A percentile compares a stretch with the other conserved stretches of the same genome.
Evolutionary conservation across 179 eudicot species (phyloP).

Genomic region (Camellia oleifera): DNA sequence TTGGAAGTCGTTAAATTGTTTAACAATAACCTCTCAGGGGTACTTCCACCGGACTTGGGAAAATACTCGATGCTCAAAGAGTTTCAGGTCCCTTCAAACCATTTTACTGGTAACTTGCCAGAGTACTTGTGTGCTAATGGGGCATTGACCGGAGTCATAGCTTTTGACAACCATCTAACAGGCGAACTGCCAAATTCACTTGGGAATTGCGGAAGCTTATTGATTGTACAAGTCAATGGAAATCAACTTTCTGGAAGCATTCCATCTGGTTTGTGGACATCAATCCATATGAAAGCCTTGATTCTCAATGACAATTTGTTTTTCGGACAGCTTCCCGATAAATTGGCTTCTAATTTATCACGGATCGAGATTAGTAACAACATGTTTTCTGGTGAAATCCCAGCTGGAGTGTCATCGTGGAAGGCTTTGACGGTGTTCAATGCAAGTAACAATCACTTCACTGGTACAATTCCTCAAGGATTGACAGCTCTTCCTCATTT

Average conservation of each 20-base stretch:
- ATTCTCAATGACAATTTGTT: neutral
- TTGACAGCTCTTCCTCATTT: neutral
- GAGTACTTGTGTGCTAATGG: neutral
- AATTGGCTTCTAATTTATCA: neutral
- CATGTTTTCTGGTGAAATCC: neutral
- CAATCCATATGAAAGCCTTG: neutral
- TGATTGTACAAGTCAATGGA: constrained; percentile 18
- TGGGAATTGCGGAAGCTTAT: neutral
- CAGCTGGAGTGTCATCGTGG: neutral
- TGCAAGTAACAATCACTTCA: neutral
- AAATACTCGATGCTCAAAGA: constrained; percentile 27
- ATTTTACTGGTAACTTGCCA: neutral
- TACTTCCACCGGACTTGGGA: constrained; percentile 37
- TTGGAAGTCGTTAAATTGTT: neutral
- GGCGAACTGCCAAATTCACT: neutral
- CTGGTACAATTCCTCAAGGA: neutral
- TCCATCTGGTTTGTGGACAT: neutral
- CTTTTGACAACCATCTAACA: neutral
- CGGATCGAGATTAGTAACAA: neutral
- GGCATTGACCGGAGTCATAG: neutral
- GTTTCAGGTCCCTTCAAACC: constrained; percentile 8
- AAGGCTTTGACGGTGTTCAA: neutral
- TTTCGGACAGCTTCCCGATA: neutral
- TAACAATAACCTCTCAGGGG: neutral
- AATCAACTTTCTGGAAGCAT: constrained; percentile 29